Conservation (phyloP, 768 basidiomycete genomes). For the Lyophyllum atratum region DNA sequence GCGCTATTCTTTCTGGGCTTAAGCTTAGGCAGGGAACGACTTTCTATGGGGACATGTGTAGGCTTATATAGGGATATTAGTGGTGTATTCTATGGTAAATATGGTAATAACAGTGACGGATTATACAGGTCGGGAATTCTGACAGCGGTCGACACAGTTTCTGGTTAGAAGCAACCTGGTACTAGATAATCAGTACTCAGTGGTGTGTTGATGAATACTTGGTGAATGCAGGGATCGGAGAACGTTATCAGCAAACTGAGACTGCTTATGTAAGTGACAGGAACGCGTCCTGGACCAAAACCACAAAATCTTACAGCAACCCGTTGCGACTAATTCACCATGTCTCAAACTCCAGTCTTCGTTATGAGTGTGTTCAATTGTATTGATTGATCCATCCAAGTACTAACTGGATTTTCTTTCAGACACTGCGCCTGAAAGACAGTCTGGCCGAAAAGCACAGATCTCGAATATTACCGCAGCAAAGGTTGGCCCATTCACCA, state of each 20-base stretch:
- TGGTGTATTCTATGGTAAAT: neutral
- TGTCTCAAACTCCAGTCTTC: conserved; percentile 77
- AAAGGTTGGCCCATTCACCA: conserved; percentile 59
- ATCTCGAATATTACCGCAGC: conserved; percentile 96
- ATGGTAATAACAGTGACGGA: neutral
- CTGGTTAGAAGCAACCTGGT: too few species aligned
- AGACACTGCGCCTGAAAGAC: conserved; percentile 95
- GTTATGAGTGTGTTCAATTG: conserved; percentile 65
- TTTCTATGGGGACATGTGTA: neutral
- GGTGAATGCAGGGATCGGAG: too few species aligned
- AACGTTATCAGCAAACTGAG: neutral
- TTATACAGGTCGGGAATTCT: too few species aligned
- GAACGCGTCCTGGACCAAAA: neutral
- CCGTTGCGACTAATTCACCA: conserved; percentile 22
- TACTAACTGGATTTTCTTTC: conserved; percentile 3
- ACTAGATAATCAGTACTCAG: too few species aligned
- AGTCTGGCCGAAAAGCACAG: conserved; percentile 94
- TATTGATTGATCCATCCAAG: neutral
- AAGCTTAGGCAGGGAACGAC: neutral
- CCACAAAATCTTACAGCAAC: neutral
- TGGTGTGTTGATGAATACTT: too few species aligned
- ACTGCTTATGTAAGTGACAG: neutral
- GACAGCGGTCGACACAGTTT: too few species aligned
- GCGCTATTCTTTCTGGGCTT: neutral
- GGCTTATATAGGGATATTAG: too few species aligned